A percentile compares a stretch with the other conserved stretches of the same genome.
Conservation (phyloP, 2,329 filamentous ascomycete species). For the Stemphylium vesicarium region DNA sequence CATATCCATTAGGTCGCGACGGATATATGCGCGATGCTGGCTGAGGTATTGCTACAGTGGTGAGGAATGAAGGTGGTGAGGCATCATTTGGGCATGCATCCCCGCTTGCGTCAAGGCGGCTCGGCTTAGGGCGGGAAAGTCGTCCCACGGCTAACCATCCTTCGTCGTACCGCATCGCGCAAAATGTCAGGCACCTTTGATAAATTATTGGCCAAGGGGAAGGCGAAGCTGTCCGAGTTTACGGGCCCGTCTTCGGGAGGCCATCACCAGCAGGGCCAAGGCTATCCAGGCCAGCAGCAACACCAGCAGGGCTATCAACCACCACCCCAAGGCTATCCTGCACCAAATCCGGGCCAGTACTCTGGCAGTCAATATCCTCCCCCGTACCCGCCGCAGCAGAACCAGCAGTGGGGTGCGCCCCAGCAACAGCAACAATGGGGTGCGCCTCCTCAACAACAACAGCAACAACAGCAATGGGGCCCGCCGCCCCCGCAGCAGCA, state of each 20-base stretch:
- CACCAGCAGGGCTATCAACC: slow-evolving; percentile 25
- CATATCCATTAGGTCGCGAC: no score
- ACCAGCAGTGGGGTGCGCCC: slow-evolving; percentile 19
- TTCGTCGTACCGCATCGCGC: slow-evolving; percentile 4
- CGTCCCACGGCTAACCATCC: slow-evolving; percentile 1
- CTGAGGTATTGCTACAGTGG: background rate
- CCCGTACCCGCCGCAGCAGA: slow-evolving; percentile 28
- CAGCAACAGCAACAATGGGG: slow-evolving; percentile 23
- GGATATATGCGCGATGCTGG: background rate
- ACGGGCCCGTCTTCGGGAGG: slow-evolving; percentile 25
- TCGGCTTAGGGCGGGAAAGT: slow-evolving; percentile 10
- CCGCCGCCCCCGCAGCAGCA: slow-evolving; percentile 35
- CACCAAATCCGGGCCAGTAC: slow-evolving; percentile 22
- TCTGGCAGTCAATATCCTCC: slow-evolving; percentile 29
- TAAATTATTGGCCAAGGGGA: slow-evolving; percentile 46
- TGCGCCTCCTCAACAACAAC: slow-evolving; percentile 20
- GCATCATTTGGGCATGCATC: background rate
- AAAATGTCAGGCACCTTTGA: slow-evolving; percentile 40
- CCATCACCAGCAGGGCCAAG: slow-evolving; percentile 27
- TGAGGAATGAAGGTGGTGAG: background rate
- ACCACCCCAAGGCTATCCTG: slow-evolving; percentile 11
- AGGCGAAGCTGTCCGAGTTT: slow-evolving; percentile 46
- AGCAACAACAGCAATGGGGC: slow-evolving; percentile 30
- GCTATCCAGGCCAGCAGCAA: slow-evolving; percentile 27
- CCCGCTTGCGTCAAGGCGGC: slow-evolving; percentile 18